Percentiles rank a stretch among this genome's conserved stretches.
These are phyloP conservation scores for Diaporthe ampelina DNA, from an alignment of 2,329 filamentous ascomycete species.

Conservation along the genomic window DNA sequence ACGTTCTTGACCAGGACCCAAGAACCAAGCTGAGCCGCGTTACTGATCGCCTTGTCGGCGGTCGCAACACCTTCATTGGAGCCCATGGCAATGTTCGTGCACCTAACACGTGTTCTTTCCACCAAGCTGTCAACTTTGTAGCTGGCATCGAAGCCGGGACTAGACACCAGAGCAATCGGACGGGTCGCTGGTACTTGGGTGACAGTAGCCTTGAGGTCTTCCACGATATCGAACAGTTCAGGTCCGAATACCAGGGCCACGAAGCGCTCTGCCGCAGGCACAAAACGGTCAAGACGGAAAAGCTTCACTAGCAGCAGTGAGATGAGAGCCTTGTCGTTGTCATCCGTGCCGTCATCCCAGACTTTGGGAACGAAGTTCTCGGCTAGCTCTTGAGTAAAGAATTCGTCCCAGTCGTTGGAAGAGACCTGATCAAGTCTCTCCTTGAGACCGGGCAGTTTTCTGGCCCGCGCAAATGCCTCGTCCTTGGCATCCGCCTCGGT, in stretches of 20 bases:
- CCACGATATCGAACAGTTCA: constrained; percentile 84
- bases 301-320: constrained; percentile 94
- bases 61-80: constrained; percentile 94
- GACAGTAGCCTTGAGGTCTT: constrained; percentile 88
- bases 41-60: constrained; percentile 95
- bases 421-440: constrained; percentile 75
- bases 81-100: constrained; percentile 99
- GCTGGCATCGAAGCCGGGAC: constrained; percentile 95
- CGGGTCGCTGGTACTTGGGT: constrained; percentile 85
- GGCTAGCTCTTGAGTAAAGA: constrained; percentile 87
- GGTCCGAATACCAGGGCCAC: constrained; percentile 87
- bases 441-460: constrained; percentile 80
- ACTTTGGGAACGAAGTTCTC: constrained; percentile 85
- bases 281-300: constrained; percentile 94
- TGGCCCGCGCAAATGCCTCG: constrained; percentile 77
- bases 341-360: constrained; percentile 75
- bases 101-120: constrained; percentile 83
- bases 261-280: constrained; percentile 93
- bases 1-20: constrained; percentile 99
- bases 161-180: constrained; percentile 93
- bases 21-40: constrained; percentile 89
- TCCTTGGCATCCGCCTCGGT: constrained; percentile 74
- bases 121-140: constrained; percentile 99
- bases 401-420: constrained; percentile 80
- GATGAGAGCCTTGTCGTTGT: constrained; percentile 81